phyloP scores from a whole-genome alignment of 768 basidiomycete species.

The Porphyrellus cyaneotinctus region DNA sequence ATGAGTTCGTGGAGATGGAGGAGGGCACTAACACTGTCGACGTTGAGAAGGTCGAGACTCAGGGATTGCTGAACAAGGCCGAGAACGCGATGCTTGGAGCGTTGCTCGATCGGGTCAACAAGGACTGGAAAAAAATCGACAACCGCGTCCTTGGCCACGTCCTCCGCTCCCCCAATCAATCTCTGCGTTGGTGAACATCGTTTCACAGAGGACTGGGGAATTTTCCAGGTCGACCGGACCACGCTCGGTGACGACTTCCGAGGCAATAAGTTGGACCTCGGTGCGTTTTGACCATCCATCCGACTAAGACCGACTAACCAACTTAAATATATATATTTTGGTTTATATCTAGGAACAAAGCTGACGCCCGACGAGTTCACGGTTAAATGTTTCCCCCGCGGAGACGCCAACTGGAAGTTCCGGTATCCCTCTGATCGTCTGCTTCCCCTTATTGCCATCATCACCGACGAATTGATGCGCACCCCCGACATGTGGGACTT shows the following conservation, averaged over 20 bases:
- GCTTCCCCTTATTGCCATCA: neutral
- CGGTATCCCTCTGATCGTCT: neutral
- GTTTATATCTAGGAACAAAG: neutral
- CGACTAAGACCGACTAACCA: neutral
- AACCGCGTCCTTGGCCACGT: too few species aligned
- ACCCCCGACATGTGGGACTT: too few species aligned
- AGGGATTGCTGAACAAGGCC: neutral
- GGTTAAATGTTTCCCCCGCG: neutral
- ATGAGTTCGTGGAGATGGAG: neutral
- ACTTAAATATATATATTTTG: neutral
- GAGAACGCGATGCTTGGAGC: neutral
- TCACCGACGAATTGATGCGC: too few species aligned
- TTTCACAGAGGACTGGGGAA: neutral
- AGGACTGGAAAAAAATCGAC: too few species aligned
- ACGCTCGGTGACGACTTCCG: neutral
- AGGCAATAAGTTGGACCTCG: too few species aligned
- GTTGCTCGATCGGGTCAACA: neutral
- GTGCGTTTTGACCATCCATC: neutral
- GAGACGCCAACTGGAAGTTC: neutral
- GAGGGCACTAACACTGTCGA: neutral
- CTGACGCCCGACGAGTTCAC: neutral
- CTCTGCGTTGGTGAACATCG: neutral
- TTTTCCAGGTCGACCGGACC: neutral
- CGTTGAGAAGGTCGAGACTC: neutral
- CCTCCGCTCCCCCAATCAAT: neutral